Percentiles rank a stretch among this genome's conserved stretches.
These are phyloP conservation scores for Aureobasidium sp. DNA, from an alignment of 2,329 filamentous ascomycete species.

Conservation along the genomic window DNA sequence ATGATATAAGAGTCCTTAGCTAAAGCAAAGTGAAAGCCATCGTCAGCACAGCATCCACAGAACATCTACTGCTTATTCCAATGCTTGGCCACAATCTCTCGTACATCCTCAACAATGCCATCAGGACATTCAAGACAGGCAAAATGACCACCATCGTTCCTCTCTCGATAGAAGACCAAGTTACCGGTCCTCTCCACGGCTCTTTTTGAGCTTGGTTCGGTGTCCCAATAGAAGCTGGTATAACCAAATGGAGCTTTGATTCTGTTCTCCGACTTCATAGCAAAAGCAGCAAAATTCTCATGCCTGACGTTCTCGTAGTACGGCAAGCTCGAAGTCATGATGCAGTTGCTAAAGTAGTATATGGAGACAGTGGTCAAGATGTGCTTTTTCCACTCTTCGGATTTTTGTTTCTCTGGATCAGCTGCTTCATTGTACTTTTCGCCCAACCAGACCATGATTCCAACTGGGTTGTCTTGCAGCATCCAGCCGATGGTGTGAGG, in stretches of 20 bases:
- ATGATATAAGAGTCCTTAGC: too few species aligned
- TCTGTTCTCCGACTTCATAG: slow-evolving; percentile 30
- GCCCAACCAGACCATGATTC: slow-evolving; percentile 39
- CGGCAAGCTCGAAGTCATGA: slow-evolving; percentile 33
- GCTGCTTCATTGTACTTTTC: slow-evolving; percentile 39
- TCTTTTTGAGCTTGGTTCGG: slow-evolving; percentile 30
- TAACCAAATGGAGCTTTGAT: slow-evolving; percentile 35
- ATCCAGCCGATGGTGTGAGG: slow-evolving; percentile 40
- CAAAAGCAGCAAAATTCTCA: slow-evolving; percentile 33
- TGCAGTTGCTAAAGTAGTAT: slow-evolving; percentile 35
- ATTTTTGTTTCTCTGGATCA: slow-evolving; percentile 30
- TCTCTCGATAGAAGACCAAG: slow-evolving; percentile 32
- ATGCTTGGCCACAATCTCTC: slow-evolving; percentile 20
- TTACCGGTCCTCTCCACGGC: slow-evolving; percentile 32
- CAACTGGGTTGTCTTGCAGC: slow-evolving; percentile 39
- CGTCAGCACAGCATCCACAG: too few species aligned
- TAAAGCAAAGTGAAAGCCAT: too few species aligned
- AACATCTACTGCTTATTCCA: slow-evolving; percentile 1
- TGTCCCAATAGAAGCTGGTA: slow-evolving; percentile 34
- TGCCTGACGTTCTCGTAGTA: slow-evolving; percentile 37
- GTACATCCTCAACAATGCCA: slow-evolving; percentile 25
- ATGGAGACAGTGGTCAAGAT: slow-evolving; percentile 29
- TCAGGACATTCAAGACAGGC: slow-evolving; percentile 27
- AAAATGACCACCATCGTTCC: slow-evolving; percentile 26
- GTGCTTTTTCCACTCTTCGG: slow-evolving; percentile 28